These are phyloP conservation scores for Pseudevernia furfuracea DNA, from an alignment of 495 filamentous ascomycete species.

Conservation along the genomic window DNA sequence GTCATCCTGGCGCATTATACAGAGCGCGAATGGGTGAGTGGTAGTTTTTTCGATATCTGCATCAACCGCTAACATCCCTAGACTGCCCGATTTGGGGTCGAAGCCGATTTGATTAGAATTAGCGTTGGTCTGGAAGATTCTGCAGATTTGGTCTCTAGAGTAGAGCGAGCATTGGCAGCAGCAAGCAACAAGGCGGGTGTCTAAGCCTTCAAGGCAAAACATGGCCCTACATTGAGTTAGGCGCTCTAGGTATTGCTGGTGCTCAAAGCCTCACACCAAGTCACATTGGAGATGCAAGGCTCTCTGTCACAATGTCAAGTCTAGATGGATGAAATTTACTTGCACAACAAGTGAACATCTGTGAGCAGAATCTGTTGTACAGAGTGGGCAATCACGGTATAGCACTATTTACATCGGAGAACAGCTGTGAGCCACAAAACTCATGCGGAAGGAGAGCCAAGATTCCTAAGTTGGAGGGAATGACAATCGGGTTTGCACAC, in stretches of 20 bases:
- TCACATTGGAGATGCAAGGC: background rate
- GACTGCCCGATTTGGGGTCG: slow-evolving; percentile 72
- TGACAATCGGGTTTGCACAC: slow-evolving; percentile 28
- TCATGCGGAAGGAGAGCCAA: background rate
- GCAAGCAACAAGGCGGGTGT: slow-evolving; percentile 22
- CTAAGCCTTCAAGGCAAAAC: background rate
- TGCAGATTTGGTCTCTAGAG: slow-evolving; percentile 45
- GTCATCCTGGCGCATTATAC: slow-evolving; percentile 85
- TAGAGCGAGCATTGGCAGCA: slow-evolving; percentile 44
- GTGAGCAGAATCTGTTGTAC: background rate
- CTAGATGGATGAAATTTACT: background rate
- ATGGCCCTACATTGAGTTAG: background rate
- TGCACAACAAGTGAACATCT: background rate
- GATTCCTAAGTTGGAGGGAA: background rate
- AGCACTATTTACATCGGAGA: background rate
- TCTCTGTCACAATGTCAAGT: background rate
- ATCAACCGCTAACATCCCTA: slow-evolving; percentile 25
- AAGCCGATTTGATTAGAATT: slow-evolving; percentile 68
- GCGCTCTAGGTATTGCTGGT: background rate
- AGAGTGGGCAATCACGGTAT: background rate
- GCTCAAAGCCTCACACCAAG: background rate
- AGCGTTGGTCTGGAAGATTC: slow-evolving; percentile 87
- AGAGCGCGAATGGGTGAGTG: slow-evolving; percentile 77
- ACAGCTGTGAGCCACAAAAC: background rate
- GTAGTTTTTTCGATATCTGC: background rate